Evolutionary conservation across 257 asterid species (phyloP).

Genomic region (Leonotis leonurus): DNA sequence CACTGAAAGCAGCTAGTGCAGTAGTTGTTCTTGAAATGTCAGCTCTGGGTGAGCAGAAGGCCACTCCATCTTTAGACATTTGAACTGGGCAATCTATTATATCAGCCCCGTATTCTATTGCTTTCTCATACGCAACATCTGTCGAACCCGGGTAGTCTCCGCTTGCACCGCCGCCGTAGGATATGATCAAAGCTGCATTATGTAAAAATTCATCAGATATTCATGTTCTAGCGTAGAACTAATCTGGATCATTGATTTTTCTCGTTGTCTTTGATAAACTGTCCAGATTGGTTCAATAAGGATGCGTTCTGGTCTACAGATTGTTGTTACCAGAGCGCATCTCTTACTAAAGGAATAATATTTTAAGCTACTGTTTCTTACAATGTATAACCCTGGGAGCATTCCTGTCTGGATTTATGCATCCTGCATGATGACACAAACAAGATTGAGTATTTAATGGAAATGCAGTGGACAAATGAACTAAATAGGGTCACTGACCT

Average conservation of each 20-base stretch:
- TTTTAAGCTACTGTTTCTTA: constrained; percentile 41
- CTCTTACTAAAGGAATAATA: neutral
- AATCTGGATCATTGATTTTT: too few relatives aligned
- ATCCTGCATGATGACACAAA: constrained; percentile 38
- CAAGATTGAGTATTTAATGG: too few relatives aligned
- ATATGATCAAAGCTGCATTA: constrained; percentile 48
- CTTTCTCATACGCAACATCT: constrained; percentile 84
- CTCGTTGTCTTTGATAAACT: too few relatives aligned
- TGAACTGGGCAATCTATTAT: constrained; percentile 87
- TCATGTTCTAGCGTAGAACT: too few relatives aligned
- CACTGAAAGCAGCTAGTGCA: constrained; percentile 50
- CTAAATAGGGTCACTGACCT: constrained; percentile 41
- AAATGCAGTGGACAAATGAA: too few relatives aligned
- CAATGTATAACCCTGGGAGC: constrained; percentile 41
- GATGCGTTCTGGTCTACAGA: too few relatives aligned
- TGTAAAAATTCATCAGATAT: too few relatives aligned
- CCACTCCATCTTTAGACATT: constrained; percentile 71
- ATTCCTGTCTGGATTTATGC: constrained; percentile 47
- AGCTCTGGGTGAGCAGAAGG: constrained; percentile 68
- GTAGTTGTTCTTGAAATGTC: constrained; percentile 72
- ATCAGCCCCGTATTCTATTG: constrained; percentile 77
- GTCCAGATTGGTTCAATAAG: too few relatives aligned
- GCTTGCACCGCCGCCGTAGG: constrained; percentile 89
- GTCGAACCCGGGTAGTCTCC: constrained; percentile 77
- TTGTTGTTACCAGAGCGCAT: too few relatives aligned